These are phyloP conservation scores for Rhodotorula sp. DNA, from an alignment of 1,284 basidiomycete species.

Conservation along the genomic window DNA sequence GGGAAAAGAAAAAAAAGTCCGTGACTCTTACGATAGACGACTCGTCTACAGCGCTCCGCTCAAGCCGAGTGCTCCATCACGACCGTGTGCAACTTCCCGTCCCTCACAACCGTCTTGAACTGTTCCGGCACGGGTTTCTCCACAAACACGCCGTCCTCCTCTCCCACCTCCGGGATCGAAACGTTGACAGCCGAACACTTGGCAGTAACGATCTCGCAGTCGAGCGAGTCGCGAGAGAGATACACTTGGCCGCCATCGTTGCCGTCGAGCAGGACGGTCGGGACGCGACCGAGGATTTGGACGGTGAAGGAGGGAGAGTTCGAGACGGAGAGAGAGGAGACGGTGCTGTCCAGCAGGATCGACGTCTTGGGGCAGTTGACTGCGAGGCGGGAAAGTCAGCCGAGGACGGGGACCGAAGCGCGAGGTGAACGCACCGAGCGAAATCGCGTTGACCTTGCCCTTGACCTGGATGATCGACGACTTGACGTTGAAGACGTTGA, in stretches of 20 bases:
- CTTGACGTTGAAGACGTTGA: slow-evolving; percentile 91
- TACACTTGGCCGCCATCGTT: slow-evolving; percentile 96
- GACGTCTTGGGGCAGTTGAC: slow-evolving; percentile 88
- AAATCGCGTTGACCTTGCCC: slow-evolving; percentile 95
- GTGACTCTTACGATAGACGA: neutral
- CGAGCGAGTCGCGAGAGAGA: slow-evolving; percentile 76
- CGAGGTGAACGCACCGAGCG: slow-evolving; percentile 62
- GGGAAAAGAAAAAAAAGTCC: neutral
- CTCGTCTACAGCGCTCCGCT: neutral
- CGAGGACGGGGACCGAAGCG: neutral
- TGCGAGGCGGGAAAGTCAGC: slow-evolving; percentile 46
- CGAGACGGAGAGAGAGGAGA: slow-evolving; percentile 83
- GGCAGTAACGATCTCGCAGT: slow-evolving; percentile 84
- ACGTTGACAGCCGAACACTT: slow-evolving; percentile 96
- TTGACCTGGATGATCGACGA: slow-evolving; percentile 80
- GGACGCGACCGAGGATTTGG: slow-evolving; percentile 84
- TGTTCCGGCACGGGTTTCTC: slow-evolving; percentile 95
- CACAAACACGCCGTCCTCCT: slow-evolving; percentile 86
- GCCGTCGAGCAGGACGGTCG: slow-evolving; percentile 89
- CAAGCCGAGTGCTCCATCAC: slow-evolving; percentile 86
- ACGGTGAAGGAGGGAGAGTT: slow-evolving; percentile 88
- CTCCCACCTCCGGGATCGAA: slow-evolving; percentile 78
- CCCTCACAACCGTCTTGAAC: slow-evolving; percentile 77
- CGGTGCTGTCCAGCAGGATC: slow-evolving; percentile 84
- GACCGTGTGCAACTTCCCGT: slow-evolving; percentile 81